Evolutionary conservation across 2,329 filamentous ascomycete genomes (phyloP), one percentile per base, ranked within the genome.

Genomic region (Talaromyces marneffei): DNA sequence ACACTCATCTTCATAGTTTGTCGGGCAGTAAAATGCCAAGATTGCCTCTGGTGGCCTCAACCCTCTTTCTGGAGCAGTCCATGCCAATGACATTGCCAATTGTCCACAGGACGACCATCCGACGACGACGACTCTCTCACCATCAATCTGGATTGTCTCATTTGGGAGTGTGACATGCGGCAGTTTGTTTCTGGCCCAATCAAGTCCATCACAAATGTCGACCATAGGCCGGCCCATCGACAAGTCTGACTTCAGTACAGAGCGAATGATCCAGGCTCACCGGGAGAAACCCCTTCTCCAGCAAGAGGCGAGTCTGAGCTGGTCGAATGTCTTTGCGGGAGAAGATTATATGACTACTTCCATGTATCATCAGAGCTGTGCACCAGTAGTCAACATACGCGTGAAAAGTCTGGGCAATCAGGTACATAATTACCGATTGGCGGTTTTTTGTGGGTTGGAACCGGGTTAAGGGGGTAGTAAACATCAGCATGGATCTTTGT

Each of bases 41-140:
- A 80, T 74, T 0, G 77, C 80, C 0, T 74, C 64, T 0, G 81
- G 81, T 0, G 79, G 70, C 4, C 9, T 35, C 0, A 82, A 27
- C 0, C 72, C 74, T 0, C 53, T 25, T 10, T 61, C 20, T 0
- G 55, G 39, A 0, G 73, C 62, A 0, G 77, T 81, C 69, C 71
- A 82, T 0, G 63, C 77, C 0, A 79, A 64, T 0, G 76, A 70
- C 72, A 82, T 73, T 1, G 80, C 81, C 0, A 83, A 69, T 2
- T 72, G 69, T 0, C 79, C 82, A 0, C 80, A 81, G 0, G 75
- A 73, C 0, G 80, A 83, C 80, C 80, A 83, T 0, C 81, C 80
- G 0, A 83, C 67, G 0, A 66, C 74, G 0, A 78, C 76, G 0
- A 81, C 70, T 2, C 65, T 69, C 0, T 69, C 61, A 0, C 67